Percentiles rank a stretch among this genome's conserved stretches.
These are phyloP conservation scores for Pythium aristosporum DNA, from an alignment of 352 stramenopile species.

Conservation along the genomic window DNA sequence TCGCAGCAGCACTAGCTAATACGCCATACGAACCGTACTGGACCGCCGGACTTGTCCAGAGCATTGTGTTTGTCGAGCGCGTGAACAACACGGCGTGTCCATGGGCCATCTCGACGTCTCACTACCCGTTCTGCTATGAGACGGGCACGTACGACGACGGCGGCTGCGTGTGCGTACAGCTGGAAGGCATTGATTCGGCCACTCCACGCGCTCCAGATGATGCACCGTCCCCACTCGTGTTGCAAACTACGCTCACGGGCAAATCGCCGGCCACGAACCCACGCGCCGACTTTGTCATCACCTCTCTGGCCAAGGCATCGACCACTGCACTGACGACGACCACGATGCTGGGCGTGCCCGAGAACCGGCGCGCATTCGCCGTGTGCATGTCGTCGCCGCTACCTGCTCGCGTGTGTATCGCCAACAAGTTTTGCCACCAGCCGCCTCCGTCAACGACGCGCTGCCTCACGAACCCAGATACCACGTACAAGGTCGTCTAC, in stretches of 20 bases:
- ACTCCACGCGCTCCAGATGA: neutral
- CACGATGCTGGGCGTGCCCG: neutral
- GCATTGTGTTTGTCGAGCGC: neutral
- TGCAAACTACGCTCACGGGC: neutral
- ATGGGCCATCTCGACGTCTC: slow-evolving; percentile 10
- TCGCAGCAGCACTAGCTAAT: neutral
- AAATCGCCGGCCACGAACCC: neutral
- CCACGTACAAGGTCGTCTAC: neutral
- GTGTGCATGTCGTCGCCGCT: slow-evolving; percentile 4
- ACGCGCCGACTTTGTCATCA: slow-evolving; percentile 5
- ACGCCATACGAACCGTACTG: slow-evolving; percentile 5
- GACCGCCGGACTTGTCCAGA: neutral
- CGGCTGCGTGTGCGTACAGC: slow-evolving; percentile 12
- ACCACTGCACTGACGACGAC: neutral
- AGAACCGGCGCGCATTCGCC: slow-evolving; percentile 7
- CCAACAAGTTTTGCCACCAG: neutral
- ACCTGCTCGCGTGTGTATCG: slow-evolving; percentile 3
- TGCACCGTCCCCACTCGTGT: neutral
- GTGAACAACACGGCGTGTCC: slow-evolving; percentile 2
- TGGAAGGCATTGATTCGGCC: neutral
- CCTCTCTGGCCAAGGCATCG: neutral
- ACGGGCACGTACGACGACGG: neutral
- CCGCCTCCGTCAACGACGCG: slow-evolving; percentile 1
- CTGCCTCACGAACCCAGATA: slow-evolving; percentile 2
- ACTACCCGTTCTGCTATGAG: slow-evolving; percentile 12